Evolutionary conservation across 2,329 filamentous ascomycete genomes (phyloP), one percentile per base, ranked within the genome.

Genomic region (Aspergillus uvarum): DNA sequence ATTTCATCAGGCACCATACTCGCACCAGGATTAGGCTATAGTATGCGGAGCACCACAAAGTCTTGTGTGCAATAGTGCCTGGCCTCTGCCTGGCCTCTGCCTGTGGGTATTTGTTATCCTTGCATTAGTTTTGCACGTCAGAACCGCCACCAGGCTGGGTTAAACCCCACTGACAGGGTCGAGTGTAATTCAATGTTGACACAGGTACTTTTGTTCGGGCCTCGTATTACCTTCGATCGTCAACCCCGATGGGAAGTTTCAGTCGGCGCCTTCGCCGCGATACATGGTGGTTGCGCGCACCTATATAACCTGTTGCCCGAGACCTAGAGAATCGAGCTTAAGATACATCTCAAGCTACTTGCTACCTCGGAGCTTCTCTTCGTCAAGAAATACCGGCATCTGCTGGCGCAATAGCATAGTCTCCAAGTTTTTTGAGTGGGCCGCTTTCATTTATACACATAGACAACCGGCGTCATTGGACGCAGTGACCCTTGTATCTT

Each of bases 31-130:
- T 62, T 52, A 38, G 8, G 48, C 38, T 31, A 59, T 51, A 44
- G 16, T 19, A 44, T 44, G 38, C 38, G 38, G 38, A 19, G 38
- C 38, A 54, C 48, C 54, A 65, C 62, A 55, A 59, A 59, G 52
- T 26, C 54, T 58, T 62, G 58, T 60, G 50, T 49, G 38, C 38
- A 51, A 48, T 47, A 47, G 54, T 55, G 26, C 56, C 62, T 60
- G 53, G 59, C 48, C 32, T 21, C 29, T 55, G 26, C 56, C 62
- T 60, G 53, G 59, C 48, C 32, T 21, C 29, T 38, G 42, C 53
- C 56, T 62, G 61, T 61, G 63, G 58, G 62, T 67, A 66, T 68
- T 65, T 64, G 66, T 63, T 66, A 66, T 67, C 63, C 64, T 65
- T 68, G 65, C 65, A 66, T 68, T 67, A 67, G 59, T 52, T 19